Evolutionary conservation across 331 rosid genomes (phyloP), one percentile per base, ranked within the genome.

Genomic region (Quercus phellos): DNA sequence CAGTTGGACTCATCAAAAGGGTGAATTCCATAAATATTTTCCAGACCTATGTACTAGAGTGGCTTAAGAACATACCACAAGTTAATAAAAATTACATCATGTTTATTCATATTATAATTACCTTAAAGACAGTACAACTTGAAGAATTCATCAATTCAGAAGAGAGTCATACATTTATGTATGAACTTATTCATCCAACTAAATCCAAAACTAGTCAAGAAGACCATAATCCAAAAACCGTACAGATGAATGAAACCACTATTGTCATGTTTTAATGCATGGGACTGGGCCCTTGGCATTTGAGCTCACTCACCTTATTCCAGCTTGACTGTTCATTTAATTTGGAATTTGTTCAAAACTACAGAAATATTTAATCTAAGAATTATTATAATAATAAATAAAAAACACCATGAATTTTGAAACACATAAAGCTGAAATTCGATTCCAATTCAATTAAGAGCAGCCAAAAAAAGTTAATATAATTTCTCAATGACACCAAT

Each of bases 121-220:
- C 60, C 43, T 22, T 51, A 79, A 73, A 59, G 74, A 61, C 38
- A 73, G 71, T 34, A 69, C 10, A 73, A 78, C 79, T 60, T 55
- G 70, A 76, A 55, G 55, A 43, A 79, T 46, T 72, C 80, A 63
- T 55, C 73, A 72, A 70, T 55, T 70, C 76, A 78, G 27, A 63
- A 74, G 53, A 63, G 18, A 46, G 26, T 18, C 29, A 53, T 58
- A 26, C 34, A 12, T 9, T 55, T 46, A 55, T 24, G 16, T 10
- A 56, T 24, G 22, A 46, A 56, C 73, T 34, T 46, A 51, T 53
- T 61, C 74, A 67, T 70, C 68, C 68, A 60, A 60, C 68, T 26
- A 26, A 46, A 46, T 46, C 53, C 53, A 46, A 46, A 46, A 46
- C 51, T 46, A 46, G 51, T 46, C 51, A 46, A 60, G 30, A 26